Conservation (phyloP, 805 yeast genomes). For the Teunomyces pallodes region DNA sequence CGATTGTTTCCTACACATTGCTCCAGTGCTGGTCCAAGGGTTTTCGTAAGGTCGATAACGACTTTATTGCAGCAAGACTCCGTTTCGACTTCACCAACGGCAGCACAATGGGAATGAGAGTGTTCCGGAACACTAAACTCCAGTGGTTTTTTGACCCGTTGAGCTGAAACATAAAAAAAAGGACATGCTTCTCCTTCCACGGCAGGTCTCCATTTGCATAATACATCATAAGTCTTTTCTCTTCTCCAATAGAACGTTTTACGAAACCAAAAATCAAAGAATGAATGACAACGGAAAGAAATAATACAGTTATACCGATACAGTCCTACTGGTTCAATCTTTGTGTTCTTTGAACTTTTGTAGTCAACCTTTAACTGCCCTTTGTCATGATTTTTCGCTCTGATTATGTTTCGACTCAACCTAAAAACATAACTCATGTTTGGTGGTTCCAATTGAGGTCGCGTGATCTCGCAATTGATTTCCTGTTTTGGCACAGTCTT, state of each 20-base stretch:
- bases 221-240: background rate
- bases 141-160: conserved; percentile 54
- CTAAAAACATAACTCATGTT: too few species aligned
- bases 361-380: too few species aligned
- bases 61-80: conserved; percentile 37
- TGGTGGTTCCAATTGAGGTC: background rate
- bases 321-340: too few species aligned
- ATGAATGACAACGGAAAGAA: too few species aligned
- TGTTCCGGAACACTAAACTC: conserved; percentile 47
- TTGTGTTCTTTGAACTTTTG: too few species aligned
- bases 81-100: conserved; percentile 41
- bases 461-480: background rate
- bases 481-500: too few species aligned
- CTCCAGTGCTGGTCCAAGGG: conserved; percentile 30
- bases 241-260: too few species aligned
- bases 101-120: conserved; percentile 63
- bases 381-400: too few species aligned
- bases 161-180: conserved; percentile 1
- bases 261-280: too few species aligned
- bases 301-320: too few species aligned
- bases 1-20: conserved; percentile 42
- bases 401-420: too few species aligned
- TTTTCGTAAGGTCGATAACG: conserved; percentile 31
- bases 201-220: background rate
- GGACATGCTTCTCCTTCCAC: background rate